A percentile compares a stretch with the other conserved stretches of the same genome.
These are phyloP conservation scores for Clavaria fumosa DNA, from an alignment of 768 basidiomycete genomes.

Conservation along the genomic window DNA sequence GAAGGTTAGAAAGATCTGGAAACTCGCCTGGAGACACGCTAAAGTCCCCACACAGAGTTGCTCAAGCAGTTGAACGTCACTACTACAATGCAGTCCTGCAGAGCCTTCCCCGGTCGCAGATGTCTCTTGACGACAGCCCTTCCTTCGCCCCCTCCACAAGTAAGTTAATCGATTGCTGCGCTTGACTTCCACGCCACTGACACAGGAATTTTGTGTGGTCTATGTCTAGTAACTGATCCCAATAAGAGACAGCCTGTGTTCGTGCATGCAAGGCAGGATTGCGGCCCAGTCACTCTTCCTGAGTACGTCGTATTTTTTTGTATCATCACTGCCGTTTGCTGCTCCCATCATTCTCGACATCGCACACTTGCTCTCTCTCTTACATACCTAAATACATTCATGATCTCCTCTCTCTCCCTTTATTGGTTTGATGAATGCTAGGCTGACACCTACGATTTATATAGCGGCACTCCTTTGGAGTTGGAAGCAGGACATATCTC, in stretches of 20 bases:
- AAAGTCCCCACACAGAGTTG: slow-evolving; percentile 36
- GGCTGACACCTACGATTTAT: no score
- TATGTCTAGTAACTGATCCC: slow-evolving; percentile 53
- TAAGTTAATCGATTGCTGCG: slow-evolving; percentile 20
- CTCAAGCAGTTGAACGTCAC: slow-evolving; percentile 61
- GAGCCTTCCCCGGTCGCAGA: slow-evolving; percentile 62
- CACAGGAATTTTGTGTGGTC: no score
- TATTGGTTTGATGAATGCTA: no score
- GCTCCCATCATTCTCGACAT: slow-evolving; percentile 8
- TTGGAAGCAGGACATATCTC: slow-evolving; percentile 76
- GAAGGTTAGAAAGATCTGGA: slow-evolving; percentile 29
- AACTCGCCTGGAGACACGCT: neutral
- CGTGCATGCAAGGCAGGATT: slow-evolving; percentile 58
- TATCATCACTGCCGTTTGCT: neutral
- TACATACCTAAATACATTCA: no score
- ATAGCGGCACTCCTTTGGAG: slow-evolving; percentile 56
- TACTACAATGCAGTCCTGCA: slow-evolving; percentile 71
- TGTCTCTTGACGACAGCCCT: slow-evolving; percentile 59
- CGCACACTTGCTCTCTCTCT: no score
- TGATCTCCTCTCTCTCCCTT: no score
- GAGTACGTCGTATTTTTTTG: slow-evolving; percentile 32
- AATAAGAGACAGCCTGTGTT: slow-evolving; percentile 68
- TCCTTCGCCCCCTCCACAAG: slow-evolving; percentile 65
- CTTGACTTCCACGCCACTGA: no score
- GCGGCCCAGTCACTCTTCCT: slow-evolving; percentile 49